Base-by-base conservation (phyloP, 2,329 filamentous ascomycete genomes). In the Colletotrichum limetticola region DNA sequence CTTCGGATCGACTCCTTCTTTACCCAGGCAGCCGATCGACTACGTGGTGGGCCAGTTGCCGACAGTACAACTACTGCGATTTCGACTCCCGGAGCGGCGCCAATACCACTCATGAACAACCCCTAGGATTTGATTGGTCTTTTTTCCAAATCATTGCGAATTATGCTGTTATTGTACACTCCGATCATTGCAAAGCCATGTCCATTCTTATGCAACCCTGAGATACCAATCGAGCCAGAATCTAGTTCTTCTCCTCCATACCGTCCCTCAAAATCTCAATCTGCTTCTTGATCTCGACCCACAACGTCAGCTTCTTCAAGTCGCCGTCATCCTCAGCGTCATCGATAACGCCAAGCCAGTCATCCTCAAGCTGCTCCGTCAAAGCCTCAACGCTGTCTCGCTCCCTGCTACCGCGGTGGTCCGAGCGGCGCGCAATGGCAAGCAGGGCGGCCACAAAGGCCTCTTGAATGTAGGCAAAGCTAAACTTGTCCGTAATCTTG, bases 391-490 rank as follows among this genome's bases (percentile, higher is more conserved):
- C 80, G 37, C 66, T 75, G 64, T 57, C 66, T 49, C 71, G 74
- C 68, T 69, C 68, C 22, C 53, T 73, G 61, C 1, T 75, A 22
- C 42, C 19, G 42, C 8, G 7, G 3, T n/a, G 42, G 73, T 30
- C 62, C 63, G 24, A 57, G 24, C 60, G 68, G 4, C 82, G 82
- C 0, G 90, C 91, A 70, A 93, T 88, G 3, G 88, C 86, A 30
- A 93, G 82, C 66, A 93, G 78, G 2, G 89, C 86, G 1, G 90
- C 90, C 0, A 93, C 89, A 78, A 93, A 93, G 0, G 90, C 91
- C 79, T 93, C 91, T 78, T 93, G 91, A 80, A 93, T 87, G 77
- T 93, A 93, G 0, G 91, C 91, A 78, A 93, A 93, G 75, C 89
- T 91, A 80, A 93, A 93, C n/a, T 86, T 86, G 30, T 88, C 81